Conservation (phyloP, 495 filamentous ascomycete species). For the Daldinia decipiens region DNA sequence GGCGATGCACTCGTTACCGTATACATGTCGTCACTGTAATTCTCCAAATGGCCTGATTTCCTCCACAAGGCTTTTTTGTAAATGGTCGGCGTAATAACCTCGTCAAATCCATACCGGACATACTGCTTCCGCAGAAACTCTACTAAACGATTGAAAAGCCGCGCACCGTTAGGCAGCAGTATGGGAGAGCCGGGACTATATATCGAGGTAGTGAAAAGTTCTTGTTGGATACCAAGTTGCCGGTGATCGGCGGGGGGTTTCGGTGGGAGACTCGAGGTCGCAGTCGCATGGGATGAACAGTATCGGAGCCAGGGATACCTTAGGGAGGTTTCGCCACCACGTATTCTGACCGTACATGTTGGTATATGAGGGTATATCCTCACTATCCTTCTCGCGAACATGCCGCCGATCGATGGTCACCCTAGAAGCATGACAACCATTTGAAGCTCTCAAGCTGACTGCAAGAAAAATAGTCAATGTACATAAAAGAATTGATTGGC, state of each 20-base stretch:
- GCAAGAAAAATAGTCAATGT: constrained; percentile 16
- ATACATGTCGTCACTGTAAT: constrained; percentile 97
- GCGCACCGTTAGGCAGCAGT: constrained; percentile 85
- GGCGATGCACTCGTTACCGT: constrained; percentile 72
- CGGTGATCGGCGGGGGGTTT: constrained; percentile 70
- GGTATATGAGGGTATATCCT: constrained; percentile 33
- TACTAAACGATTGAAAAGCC: constrained; percentile 86
- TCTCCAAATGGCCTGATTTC: constrained; percentile 89
- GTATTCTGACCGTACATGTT: constrained; percentile 29
- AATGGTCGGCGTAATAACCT: constrained; percentile 92
- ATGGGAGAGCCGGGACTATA: constrained; percentile 91
- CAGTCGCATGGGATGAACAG: constrained; percentile 50
- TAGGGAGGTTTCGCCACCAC: constrained; percentile 10
- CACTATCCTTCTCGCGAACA: constrained; percentile 39
- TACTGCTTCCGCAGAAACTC: constrained; percentile 90
- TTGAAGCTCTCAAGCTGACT: not conserved
- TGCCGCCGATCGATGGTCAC: constrained; percentile 36
- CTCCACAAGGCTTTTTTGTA: constrained; percentile 94
- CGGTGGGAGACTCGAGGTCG: constrained; percentile 33
- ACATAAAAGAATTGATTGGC: constrained; percentile 26
- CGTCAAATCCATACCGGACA: constrained; percentile 85
- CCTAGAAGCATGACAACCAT: constrained; percentile 20
- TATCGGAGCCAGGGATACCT: constrained; percentile 31
- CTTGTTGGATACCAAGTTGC: constrained; percentile 72
- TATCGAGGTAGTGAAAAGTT: constrained; percentile 79